Evolutionary conservation across 2,329 filamentous ascomycete genomes (phyloP).

Genomic region (Hypoxylon sp.): DNA sequence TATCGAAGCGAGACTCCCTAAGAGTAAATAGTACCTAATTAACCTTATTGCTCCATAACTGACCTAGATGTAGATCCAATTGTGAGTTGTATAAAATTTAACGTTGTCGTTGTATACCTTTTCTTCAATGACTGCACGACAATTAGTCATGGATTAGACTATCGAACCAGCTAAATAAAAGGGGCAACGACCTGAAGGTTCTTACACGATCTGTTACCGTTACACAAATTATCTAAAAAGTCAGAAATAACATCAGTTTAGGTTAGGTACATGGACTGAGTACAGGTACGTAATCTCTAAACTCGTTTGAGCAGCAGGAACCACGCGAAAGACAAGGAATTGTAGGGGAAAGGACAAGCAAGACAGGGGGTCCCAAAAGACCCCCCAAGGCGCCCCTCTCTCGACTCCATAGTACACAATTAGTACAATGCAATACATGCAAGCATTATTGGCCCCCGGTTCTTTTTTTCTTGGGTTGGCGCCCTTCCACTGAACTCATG

Average conservation of each 20-base stretch:
- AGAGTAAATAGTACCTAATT: not conserved
- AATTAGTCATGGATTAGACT: slow-evolving; percentile 15
- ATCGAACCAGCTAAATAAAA: slow-evolving; percentile 10
- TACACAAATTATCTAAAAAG: slow-evolving; percentile 32
- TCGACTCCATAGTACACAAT: slow-evolving; percentile 33
- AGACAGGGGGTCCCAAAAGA: slow-evolving; percentile 1
- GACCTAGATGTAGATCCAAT: not conserved
- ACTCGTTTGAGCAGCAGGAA: slow-evolving; percentile 34
- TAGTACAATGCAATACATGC: slow-evolving; percentile 34
- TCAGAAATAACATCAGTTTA: slow-evolving; percentile 5
- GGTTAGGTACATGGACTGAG: slow-evolving; percentile 2
- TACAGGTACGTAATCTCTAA: slow-evolving; percentile 29
- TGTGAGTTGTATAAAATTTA: slow-evolving; percentile 3
- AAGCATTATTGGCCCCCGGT: slow-evolving; percentile 26
- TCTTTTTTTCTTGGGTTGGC: slow-evolving; percentile 37
- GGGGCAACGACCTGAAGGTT: slow-evolving; percentile 18
- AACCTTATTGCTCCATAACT: slow-evolving; percentile 14
- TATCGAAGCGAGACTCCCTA: slow-evolving; percentile 8
- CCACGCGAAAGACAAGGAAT: slow-evolving; percentile 40
- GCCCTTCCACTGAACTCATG: slow-evolving; percentile 40
- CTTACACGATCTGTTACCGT: slow-evolving; percentile 23
- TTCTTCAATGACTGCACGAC: not conserved
- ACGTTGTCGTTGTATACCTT: not conserved
- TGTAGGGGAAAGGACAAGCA: slow-evolving; percentile 4
- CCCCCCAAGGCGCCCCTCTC: slow-evolving; percentile 12